Conservation (phyloP, 257 asterid genomes). For the Nicotiana sylvestris region DNA sequence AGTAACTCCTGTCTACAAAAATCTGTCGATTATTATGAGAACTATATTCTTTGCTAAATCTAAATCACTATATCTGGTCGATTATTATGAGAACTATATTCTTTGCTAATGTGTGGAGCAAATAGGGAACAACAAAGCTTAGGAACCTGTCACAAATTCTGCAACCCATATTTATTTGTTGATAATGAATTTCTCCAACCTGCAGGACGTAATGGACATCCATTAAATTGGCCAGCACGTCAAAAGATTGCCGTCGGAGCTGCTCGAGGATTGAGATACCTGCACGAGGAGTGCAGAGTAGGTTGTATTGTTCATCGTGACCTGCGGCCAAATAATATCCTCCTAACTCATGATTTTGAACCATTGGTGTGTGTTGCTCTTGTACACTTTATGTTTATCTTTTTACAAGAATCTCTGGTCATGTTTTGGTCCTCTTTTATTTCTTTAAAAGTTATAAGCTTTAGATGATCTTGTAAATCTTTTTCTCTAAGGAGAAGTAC, state of each 20-base stretch:
- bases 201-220: conserved; percentile 42
- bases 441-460: not conserved
- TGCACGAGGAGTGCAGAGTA: conserved; percentile 93
- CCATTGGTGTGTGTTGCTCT: conserved; percentile 53
- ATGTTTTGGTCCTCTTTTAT: not conserved
- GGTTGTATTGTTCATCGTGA: conserved; percentile 94
- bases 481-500: not conserved
- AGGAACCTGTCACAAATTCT: not conserved
- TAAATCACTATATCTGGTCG: not conserved
- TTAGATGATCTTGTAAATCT: not conserved
- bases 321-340: conserved; percentile 87
- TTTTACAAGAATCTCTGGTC: not conserved
- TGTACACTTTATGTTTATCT: not conserved
- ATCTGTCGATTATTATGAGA: not conserved
- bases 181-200: conserved; percentile 9
- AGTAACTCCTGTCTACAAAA: not conserved
- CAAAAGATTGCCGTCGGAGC: conserved; percentile 80
- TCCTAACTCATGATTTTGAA: conserved; percentile 94
- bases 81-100: not conserved
- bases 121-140: not conserved
- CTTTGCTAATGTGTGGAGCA: not conserved
- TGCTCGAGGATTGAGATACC: conserved; percentile 87
- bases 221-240: conserved; percentile 67
- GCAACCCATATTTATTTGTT: not conserved
- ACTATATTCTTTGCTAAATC: not conserved